These are phyloP conservation scores for Gaultheria prostrata DNA, from an alignment of 148 eudicot genomes.

Conservation along the genomic window DNA sequence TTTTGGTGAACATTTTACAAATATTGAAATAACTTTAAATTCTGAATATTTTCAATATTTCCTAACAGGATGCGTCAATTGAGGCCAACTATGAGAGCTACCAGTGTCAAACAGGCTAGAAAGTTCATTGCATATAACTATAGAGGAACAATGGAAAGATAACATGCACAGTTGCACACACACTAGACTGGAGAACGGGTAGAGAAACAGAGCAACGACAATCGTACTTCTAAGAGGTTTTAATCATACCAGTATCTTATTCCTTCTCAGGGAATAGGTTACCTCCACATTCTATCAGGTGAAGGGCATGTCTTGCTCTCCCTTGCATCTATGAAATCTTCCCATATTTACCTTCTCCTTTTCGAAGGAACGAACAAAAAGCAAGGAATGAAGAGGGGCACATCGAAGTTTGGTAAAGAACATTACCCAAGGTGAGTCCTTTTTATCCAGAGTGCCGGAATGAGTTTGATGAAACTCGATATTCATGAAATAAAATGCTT, in stretches of 20 bases:
- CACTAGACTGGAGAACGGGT: neutral
- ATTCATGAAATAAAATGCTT: constrained; percentile 11
- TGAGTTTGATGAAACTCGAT: neutral
- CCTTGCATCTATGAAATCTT: neutral
- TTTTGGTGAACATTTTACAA: neutral
- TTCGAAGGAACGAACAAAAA: neutral
- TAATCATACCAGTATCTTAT: neutral
- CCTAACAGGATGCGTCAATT: neutral
- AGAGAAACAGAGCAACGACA: neutral
- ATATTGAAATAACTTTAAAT: neutral
- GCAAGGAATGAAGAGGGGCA: neutral
- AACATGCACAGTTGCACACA: neutral
- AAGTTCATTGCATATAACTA: neutral
- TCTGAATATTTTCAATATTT: neutral
- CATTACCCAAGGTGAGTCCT: neutral
- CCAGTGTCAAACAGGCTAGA: neutral
- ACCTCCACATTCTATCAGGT: neutral
- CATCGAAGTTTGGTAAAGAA: neutral
- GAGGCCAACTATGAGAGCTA: neutral
- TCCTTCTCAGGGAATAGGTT: neutral
- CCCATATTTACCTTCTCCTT: neutral
- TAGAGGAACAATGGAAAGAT: neutral
- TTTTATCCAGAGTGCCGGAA: neutral
- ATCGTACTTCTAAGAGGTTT: neutral
- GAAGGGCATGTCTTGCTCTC: neutral